Conservation (phyloP, 78 protist genomes). For the Salpingoeca rosetta region DNA sequence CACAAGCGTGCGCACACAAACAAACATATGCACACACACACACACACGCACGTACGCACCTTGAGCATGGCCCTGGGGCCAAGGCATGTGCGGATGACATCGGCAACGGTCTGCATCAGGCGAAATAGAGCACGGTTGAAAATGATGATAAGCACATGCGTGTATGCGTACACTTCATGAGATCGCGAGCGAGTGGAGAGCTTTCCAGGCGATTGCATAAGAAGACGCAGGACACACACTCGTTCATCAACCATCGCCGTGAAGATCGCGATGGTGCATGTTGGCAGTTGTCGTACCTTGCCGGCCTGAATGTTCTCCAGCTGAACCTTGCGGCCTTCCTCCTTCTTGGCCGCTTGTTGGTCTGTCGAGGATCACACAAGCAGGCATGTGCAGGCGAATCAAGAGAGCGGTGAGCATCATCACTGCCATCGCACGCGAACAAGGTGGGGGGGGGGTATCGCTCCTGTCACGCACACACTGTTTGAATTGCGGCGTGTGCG, state of each 20-base stretch:
- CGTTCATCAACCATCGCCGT: not conserved
- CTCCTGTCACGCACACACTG: no score
- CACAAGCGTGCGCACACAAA: no score
- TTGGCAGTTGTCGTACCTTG: slow-evolving; percentile 29
- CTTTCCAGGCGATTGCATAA: not conserved
- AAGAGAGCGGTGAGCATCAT: no score
- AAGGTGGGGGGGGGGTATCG: no score
- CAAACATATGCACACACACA: no score
- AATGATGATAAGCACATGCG: no score
- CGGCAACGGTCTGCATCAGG: slow-evolving; percentile 75
- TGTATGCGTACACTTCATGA: no score
- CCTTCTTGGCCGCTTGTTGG: slow-evolving; percentile 60
- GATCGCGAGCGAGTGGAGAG: not conserved
- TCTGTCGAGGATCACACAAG: not conserved
- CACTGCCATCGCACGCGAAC: no score
- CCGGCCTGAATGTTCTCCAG: slow-evolving; percentile 84
- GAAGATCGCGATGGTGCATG: not conserved
- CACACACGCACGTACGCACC: not conserved
- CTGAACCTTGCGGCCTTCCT: slow-evolving; percentile 85
- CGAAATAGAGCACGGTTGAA: no score
- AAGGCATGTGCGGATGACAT: slow-evolving; percentile 90
- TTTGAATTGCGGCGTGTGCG: no score
- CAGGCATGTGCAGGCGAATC: no score
- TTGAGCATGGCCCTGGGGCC: slow-evolving; percentile 99
- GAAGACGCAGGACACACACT: not conserved